Percentiles rank a stretch among this genome's conserved stretches.
These are phyloP conservation scores for Calonectria pauciramosa DNA, from an alignment of 2,329 filamentous ascomycete genomes.

Conservation along the genomic window DNA sequence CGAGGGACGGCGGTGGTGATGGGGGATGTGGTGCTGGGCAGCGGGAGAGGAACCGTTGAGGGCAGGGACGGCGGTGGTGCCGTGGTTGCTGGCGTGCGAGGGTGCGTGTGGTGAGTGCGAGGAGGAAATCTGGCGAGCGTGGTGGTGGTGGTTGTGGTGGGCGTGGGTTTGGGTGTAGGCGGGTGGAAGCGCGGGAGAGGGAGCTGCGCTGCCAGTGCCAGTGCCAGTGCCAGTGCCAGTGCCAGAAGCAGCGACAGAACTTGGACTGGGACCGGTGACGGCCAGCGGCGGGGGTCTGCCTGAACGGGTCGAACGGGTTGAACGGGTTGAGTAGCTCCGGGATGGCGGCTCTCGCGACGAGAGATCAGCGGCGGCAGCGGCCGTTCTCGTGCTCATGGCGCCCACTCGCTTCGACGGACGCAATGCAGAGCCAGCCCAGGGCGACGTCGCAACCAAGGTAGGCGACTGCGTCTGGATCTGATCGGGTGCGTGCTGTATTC, in stretches of 20 bases:
- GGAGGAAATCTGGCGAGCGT: conserved; percentile 42
- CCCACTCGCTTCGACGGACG: neutral
- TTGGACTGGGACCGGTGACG: conserved; percentile 28
- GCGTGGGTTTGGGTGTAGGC: conserved; percentile 15
- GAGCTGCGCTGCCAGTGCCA: conserved; percentile 9
- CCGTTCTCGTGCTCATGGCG: conserved; percentile 44
- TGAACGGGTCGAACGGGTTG: conserved; percentile 47
- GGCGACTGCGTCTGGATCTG: neutral
- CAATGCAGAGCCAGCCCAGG: conserved; percentile 1
- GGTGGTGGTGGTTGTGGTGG: conserved; percentile 33
- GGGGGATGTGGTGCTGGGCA: conserved; percentile 43
- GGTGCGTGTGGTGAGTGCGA: conserved; percentile 42
- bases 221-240: conserved; percentile 14
- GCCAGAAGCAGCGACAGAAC: conserved; percentile 13
- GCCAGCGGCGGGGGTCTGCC: conserved; percentile 29
- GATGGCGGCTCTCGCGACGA: conserved; percentile 46
- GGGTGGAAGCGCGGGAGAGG: conserved; percentile 38
- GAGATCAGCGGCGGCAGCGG: conserved; percentile 40
- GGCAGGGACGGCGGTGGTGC: conserved; percentile 26
- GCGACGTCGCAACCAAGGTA: neutral
- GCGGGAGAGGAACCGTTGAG: conserved; percentile 26
- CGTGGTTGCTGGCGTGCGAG: conserved; percentile 40
- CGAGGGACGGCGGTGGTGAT: conserved; percentile 55
- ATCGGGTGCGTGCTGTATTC: conserved; percentile 7
- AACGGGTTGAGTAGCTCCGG: conserved; percentile 53